phyloP scores from a whole-genome alignment of 257 asterid species.

The Salvia miltiorrhiza region DNA sequence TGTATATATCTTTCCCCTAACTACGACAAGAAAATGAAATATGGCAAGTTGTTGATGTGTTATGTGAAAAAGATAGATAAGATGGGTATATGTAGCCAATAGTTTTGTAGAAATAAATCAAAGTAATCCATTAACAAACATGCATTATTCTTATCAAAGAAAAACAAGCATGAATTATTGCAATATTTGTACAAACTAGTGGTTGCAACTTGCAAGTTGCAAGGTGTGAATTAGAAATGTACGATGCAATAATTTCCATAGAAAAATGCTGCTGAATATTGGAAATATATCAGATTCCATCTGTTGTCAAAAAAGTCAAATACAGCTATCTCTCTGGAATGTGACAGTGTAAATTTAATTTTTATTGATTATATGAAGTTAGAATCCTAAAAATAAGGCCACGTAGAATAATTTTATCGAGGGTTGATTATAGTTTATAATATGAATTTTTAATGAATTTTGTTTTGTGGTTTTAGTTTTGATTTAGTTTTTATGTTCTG shows the following conservation, averaged over 20 bases:
- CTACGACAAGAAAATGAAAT: not conserved
- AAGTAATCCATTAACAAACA: constrained; percentile 3
- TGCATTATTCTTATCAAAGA: no score
- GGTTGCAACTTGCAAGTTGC: not conserved
- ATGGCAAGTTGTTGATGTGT: not conserved
- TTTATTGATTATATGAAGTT: not conserved
- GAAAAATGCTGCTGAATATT: not conserved
- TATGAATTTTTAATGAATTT: no score
- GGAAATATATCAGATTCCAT: not conserved
- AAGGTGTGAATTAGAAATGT: not conserved
- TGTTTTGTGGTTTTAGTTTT: no score
- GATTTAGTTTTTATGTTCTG: no score
- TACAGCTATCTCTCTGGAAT: not conserved
- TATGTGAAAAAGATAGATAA: not conserved
- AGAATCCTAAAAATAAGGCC: no score
- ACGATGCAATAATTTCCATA: not conserved
- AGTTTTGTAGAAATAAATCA: not conserved
- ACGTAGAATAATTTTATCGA: no score
- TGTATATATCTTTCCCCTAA: not conserved
- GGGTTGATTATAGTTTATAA: no score
- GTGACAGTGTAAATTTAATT: not conserved
- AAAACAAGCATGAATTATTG: not conserved
- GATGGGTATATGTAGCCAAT: not conserved
- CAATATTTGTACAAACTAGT: not conserved
- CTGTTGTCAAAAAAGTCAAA: not conserved